A percentile compares a stretch with the other conserved stretches of the same genome.
Evolutionary conservation across 805 yeast species (phyloP).

Genomic region (Candida tammaniensis): DNA sequence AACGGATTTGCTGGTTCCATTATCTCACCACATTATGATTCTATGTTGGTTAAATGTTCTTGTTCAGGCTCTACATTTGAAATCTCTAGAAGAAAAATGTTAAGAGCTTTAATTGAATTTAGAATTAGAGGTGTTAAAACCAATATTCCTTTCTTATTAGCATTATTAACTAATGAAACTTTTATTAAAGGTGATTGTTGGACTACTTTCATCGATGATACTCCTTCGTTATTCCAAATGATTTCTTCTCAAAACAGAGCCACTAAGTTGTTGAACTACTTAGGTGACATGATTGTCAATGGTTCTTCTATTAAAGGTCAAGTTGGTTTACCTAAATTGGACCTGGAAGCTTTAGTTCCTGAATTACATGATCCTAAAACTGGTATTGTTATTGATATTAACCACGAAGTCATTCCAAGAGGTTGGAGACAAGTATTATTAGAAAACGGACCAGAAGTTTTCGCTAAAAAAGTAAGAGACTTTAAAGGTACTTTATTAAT

Average conservation of each 20-base stretch:
- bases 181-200: constrained; percentile 87
- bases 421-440: constrained; percentile 94
- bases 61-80: constrained; percentile 97
- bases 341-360: constrained; percentile 75
- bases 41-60: constrained; percentile 96
- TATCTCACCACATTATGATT: constrained; percentile 95
- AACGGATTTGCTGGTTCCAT: constrained; percentile 97
- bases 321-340: constrained; percentile 83
- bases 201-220: constrained; percentile 98
- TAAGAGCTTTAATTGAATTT: constrained; percentile 93
- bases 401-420: constrained; percentile 46
- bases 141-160: constrained; percentile 92
- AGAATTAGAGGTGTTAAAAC: constrained; percentile 99
- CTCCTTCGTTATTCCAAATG: constrained; percentile 94
- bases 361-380: constrained; percentile 55
- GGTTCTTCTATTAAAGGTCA: constrained; percentile 97
- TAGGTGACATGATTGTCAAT: constrained; percentile 92
- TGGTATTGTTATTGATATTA: constrained; percentile 62
- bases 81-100: constrained; percentile 96
- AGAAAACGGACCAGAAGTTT: constrained; percentile 82
- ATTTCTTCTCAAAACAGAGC: constrained; percentile 95
- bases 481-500: constrained; percentile 86
- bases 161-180: constrained; percentile 84
- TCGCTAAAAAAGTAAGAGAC: constrained; percentile 82
- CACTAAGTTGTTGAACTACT: constrained; percentile 83